phyloP scores from a whole-genome alignment of 1,284 basidiomycete genomes.

The Taiwanofungus camphoratus region DNA sequence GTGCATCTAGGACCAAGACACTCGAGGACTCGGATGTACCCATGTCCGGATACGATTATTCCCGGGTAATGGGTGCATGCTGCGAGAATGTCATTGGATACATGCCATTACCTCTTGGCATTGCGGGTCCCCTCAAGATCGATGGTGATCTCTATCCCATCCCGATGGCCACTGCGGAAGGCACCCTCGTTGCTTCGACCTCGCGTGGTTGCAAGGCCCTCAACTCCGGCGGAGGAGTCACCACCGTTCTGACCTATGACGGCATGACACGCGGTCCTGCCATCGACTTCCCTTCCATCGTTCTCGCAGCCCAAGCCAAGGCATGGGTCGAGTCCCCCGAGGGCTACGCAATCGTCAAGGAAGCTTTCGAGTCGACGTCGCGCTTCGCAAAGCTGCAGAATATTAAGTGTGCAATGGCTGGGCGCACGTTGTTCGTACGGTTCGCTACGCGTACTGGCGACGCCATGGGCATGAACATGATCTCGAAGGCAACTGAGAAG shows the following conservation, averaged over 20 bases:
- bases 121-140: slow-evolving; percentile 92
- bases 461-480: slow-evolving; percentile 99
- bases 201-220: slow-evolving; percentile 98
- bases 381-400: slow-evolving; percentile 82
- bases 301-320: slow-evolving; percentile 78
- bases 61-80: slow-evolving; percentile 92
- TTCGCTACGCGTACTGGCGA: slow-evolving; percentile 96
- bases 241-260: slow-evolving; percentile 89
- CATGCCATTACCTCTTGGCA: slow-evolving; percentile 94
- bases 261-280: slow-evolving; percentile 99
- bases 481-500: slow-evolving; percentile 93
- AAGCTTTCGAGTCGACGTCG: slow-evolving; percentile 92
- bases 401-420: slow-evolving; percentile 84
- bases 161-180: slow-evolving; percentile 99
- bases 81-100: slow-evolving; percentile 99
- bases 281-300: slow-evolving; percentile 88
- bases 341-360: slow-evolving; percentile 74
- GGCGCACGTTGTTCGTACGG: slow-evolving; percentile 90
- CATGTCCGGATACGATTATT: slow-evolving; percentile 87
- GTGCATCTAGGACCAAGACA: slow-evolving; percentile 80
- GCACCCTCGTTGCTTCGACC: slow-evolving; percentile 95
- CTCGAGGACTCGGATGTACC: slow-evolving; percentile 85
- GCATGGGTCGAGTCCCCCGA: slow-evolving; percentile 86
- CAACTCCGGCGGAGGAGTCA: slow-evolving; percentile 93
- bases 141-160: slow-evolving; percentile 87